Evolutionary conservation across 108 stramenopile species (phyloP).

Genomic region (Skeletonema menzelii): DNA sequence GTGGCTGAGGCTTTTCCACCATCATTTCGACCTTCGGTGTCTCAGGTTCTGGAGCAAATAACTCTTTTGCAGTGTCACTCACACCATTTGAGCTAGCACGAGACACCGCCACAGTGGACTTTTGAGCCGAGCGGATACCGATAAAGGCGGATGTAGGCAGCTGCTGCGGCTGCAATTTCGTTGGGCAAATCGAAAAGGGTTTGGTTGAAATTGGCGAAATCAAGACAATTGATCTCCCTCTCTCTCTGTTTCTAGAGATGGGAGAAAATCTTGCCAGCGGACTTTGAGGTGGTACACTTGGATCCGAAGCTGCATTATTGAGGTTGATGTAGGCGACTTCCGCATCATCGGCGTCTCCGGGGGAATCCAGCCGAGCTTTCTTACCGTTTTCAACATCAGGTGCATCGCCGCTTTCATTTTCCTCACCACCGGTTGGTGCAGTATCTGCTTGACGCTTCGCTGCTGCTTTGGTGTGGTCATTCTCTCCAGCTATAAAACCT

Average conservation of each 20-base stretch:
- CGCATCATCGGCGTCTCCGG: background rate
- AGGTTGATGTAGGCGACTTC: background rate
- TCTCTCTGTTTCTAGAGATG: background rate
- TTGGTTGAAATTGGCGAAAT: constrained; percentile 16
- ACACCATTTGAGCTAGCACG: background rate
- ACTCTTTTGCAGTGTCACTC: background rate
- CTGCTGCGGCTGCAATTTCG: background rate
- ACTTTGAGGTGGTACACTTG: background rate
- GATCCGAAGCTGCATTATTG: constrained; percentile 1
- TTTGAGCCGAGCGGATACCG: constrained; percentile 1
- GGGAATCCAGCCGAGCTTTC: background rate
- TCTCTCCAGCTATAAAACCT: constrained; percentile 17
- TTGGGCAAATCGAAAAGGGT: background rate
- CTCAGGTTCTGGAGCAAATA: background rate
- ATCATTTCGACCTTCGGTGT: background rate
- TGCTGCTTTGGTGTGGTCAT: background rate
- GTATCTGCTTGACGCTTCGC: background rate
- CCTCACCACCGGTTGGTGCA: background rate
- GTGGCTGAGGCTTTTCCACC: background rate
- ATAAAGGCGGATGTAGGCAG: background rate
- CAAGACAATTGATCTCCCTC: background rate
- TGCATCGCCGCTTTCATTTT: background rate
- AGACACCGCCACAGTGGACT: background rate
- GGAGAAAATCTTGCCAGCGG: background rate
- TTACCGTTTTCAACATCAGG: background rate